Base-by-base conservation (phyloP, 768 basidiomycete genomes). In the Leucocoprinus leucothites region DNA sequence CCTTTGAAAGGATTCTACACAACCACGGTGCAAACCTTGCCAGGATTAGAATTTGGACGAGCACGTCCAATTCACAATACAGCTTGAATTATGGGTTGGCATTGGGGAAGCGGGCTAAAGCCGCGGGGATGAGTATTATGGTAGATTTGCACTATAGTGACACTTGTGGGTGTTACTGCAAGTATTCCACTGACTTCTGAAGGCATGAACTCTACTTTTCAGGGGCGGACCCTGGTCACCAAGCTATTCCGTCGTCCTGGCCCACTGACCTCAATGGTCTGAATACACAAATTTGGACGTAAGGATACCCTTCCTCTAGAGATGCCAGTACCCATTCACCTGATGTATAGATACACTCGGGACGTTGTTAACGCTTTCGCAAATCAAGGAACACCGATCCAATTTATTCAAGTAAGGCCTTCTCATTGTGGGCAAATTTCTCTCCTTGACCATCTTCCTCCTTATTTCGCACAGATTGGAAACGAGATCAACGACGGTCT, bases 141-240 rank as follows among this genome's bases (percentile, higher is more conserved):
- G 69, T 86, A 9, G 82, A 86, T 60, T 64, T 85, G 44, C 84
- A 86, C 59, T 85, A 78, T 63, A 84, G 82, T 62, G 84, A 86
- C 61, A 84, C 79, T n/a, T 82, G 82, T 82, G 57, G 25, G 75
- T 69, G 3, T 57, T 26, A n/a, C 28, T 35, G n/a, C 18, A 6
- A 44, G 19, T 43, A 9, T 11, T 44, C 45, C 40, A 28, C 7
- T 40, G 36, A 6, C n/a, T 25, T 22, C 22, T 28, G 24, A 28
- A n/a, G 11, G 2, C 24, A 3, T 48, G 35, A 11, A 28, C 8
- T 34, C 28, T 43, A 44, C 1, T 21, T 11, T 49, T 3, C 46
- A 84, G 82, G 84, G 84, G 84, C 84, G 1, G 83, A 86, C 65
- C 83, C 84, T 1, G 82, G 81, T 14, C 71, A 85, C 34, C 84